Evolutionary conservation across 352 stramenopile species (phyloP).

Genomic region (Globisporangium spiculum): DNA sequence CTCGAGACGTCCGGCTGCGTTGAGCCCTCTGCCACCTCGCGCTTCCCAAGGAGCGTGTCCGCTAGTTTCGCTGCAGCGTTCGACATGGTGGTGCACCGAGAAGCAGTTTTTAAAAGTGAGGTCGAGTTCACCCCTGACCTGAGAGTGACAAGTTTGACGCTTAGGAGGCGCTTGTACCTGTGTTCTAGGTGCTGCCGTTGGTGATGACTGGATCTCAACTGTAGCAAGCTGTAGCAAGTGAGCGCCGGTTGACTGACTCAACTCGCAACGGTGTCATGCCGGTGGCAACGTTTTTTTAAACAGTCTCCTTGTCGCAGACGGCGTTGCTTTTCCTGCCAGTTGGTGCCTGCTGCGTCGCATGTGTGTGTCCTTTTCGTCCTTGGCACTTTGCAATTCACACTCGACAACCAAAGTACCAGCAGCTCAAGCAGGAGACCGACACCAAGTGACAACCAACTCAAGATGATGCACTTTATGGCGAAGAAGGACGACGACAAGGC

Average conservation of each 20-base stretch:
- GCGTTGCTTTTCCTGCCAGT: not conserved
- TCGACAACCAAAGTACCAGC: not conserved
- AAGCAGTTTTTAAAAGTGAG: not conserved
- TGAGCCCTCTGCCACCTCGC: slow-evolving; percentile 23
- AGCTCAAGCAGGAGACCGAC: not conserved
- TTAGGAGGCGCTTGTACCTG: too few species aligned
- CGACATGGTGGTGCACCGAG: not conserved
- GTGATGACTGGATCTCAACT: too few species aligned
- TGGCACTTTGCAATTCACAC: not conserved
- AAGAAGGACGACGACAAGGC: slow-evolving; percentile 33
- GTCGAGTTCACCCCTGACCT: too few species aligned
- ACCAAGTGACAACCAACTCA: not conserved
- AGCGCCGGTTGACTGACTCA: too few species aligned
- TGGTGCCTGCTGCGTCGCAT: not conserved
- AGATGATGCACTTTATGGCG: slow-evolving; percentile 26
- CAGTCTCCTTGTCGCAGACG: not conserved
- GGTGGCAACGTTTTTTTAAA: not conserved
- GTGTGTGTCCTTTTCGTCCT: too few species aligned
- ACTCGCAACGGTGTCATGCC: too few species aligned
- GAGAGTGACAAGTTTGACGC: too few species aligned
- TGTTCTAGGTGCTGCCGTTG: too few species aligned
- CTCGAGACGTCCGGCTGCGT: slow-evolving; percentile 26
- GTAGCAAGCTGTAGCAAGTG: too few species aligned
- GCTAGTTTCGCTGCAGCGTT: slow-evolving; percentile 10
- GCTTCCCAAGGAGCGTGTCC: slow-evolving; percentile 10